Conservation (phyloP, 2,329 filamentous ascomycete species). For the Laburnicola sp. region DNA sequence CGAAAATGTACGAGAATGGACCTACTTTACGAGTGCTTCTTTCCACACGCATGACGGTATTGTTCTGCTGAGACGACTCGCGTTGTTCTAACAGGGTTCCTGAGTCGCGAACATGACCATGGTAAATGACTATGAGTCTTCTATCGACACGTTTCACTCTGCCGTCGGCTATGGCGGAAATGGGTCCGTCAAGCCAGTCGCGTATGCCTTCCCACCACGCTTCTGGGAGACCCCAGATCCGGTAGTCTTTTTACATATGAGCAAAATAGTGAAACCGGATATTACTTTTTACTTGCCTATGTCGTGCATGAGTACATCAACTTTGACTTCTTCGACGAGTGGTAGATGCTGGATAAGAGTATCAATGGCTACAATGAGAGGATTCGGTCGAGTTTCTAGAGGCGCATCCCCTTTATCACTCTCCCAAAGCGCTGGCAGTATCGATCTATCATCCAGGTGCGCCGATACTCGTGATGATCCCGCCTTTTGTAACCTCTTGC, state of each 20-base stretch:
- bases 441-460: neutral
- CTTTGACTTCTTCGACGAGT: slow-evolving; percentile 27
- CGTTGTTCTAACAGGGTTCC: slow-evolving; percentile 28
- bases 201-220: slow-evolving; percentile 28
- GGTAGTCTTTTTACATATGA: slow-evolving; percentile 11
- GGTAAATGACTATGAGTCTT: slow-evolving; percentile 18
- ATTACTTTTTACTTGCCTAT: neutral
- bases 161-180: slow-evolving; percentile 9
- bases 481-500: neutral
- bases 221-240: slow-evolving; percentile 35
- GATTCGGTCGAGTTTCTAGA: slow-evolving; percentile 15
- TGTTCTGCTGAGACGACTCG: slow-evolving; percentile 18
- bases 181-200: slow-evolving; percentile 30
- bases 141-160: slow-evolving; percentile 24
- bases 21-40: slow-evolving; percentile 11
- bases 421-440: neutral
- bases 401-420: neutral
- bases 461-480: neutral
- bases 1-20: neutral
- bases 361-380: slow-evolving; percentile 24
- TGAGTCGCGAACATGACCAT: slow-evolving; percentile 1
- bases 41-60: neutral
- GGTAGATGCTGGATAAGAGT: slow-evolving; percentile 29
- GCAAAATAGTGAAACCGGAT: too few species aligned
- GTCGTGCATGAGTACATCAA: slow-evolving; percentile 28